Evolutionary conservation across 176 grass and related monocot genomes (phyloP).

Genomic region (Oryza longistaminata): DNA sequence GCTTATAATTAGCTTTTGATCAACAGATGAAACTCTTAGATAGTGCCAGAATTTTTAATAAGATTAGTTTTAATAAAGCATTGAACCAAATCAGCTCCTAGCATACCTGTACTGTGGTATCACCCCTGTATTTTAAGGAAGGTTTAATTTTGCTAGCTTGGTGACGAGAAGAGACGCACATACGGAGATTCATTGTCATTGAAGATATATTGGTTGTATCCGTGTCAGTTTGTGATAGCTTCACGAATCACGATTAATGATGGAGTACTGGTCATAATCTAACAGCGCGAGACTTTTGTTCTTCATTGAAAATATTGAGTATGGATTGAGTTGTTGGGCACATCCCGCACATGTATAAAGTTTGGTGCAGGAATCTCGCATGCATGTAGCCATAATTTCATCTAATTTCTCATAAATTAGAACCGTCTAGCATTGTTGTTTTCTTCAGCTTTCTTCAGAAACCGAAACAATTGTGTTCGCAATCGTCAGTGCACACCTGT

Average conservation of each 20-base stretch:
- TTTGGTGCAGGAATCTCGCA: neutral
- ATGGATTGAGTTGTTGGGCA: neutral
- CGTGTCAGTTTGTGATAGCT: neutral
- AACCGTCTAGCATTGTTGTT: neutral
- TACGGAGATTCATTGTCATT: too few relatives aligned
- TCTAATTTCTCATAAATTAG: neutral
- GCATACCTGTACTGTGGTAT: neutral
- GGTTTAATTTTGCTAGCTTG: neutral
- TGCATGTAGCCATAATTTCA: neutral
- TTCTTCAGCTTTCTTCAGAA: neutral
- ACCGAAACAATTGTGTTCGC: neutral
- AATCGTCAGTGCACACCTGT: too few relatives aligned
- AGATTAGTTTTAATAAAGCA: neutral
- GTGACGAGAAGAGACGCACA: neutral
- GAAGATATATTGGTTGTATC: too few relatives aligned
- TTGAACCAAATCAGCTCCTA: neutral
- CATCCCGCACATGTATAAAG: neutral
- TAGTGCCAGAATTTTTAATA: too few relatives aligned
- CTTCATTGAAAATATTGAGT: neutral
- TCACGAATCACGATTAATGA: neutral
- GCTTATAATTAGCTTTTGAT: too few relatives aligned
- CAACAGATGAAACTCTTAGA: too few relatives aligned
- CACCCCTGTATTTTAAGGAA: neutral
- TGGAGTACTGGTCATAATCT: neutral
- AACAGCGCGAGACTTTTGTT: neutral